A percentile compares a stretch with the other conserved stretches of the same genome.
Evolutionary conservation across 306 rosid genomes (phyloP).

Genomic region (Quercus rubra): DNA sequence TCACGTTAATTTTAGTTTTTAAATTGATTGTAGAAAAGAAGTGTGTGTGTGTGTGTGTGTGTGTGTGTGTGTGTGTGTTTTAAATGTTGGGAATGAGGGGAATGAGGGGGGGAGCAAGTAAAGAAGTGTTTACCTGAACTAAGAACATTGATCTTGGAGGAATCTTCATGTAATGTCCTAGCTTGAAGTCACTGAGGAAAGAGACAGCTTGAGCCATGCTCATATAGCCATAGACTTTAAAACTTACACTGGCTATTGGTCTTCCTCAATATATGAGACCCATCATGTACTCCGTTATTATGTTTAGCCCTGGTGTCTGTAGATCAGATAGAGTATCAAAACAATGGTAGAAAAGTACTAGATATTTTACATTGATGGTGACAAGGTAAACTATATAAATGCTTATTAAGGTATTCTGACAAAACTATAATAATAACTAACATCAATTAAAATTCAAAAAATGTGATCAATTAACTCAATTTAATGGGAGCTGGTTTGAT

Average conservation of each 20-base stretch:
- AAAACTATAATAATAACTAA: no score
- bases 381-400: no score
- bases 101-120: no score
- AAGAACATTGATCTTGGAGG: constrained; percentile 87
- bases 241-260: constrained; percentile 87
- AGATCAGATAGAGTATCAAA: background rate
- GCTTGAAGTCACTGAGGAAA: constrained; percentile 80
- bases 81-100: no score
- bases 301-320: constrained; percentile 72
- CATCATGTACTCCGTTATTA: constrained; percentile 72
- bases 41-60: no score
- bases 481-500: background rate
- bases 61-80: no score
- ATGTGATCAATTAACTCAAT: background rate
- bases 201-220: constrained; percentile 85
- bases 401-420: no score
- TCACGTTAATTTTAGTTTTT: background rate
- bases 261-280: constrained; percentile 71
- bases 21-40: background rate
- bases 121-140: constrained; percentile 44
- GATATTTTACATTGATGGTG: no score
- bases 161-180: constrained; percentile 91
- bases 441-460: no score
- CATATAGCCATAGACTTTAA: constrained; percentile 77
- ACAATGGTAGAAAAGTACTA: constrained; percentile 47